Percentiles rank a stretch among this genome's conserved stretches.
These are phyloP conservation scores for Hsuehochloa calcarea DNA, from an alignment of 176 grass and related monocot species.

Conservation along the genomic window DNA sequence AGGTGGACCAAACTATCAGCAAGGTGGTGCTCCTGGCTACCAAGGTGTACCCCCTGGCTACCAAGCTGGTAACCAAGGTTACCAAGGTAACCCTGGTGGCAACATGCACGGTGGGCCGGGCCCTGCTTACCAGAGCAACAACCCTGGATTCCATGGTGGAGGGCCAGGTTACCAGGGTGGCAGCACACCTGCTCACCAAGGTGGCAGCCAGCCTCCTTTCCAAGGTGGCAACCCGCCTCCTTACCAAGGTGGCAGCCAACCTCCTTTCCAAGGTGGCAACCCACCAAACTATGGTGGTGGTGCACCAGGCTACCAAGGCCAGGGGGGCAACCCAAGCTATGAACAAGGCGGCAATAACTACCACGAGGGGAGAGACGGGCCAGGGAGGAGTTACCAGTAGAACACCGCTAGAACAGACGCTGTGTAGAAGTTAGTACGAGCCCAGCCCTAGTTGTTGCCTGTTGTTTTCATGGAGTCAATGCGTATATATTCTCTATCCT, in stretches of 20 bases:
- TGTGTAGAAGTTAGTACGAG: conserved; percentile 16
- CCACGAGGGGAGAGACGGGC: conserved; percentile 44
- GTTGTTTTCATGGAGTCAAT: neutral
- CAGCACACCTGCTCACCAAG: conserved; percentile 35
- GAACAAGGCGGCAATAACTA: conserved; percentile 31
- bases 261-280: no score
- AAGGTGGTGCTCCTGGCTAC: conserved; percentile 50
- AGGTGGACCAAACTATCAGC: conserved; percentile 42
- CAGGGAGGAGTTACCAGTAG: conserved; percentile 55
- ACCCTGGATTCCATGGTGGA: conserved; percentile 59
- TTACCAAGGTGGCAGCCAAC: conserved; percentile 2
- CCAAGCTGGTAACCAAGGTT: conserved; percentile 39
- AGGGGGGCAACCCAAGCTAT: conserved; percentile 8
- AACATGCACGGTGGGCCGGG: conserved; percentile 29
- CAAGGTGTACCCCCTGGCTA: conserved; percentile 34
- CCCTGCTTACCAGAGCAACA: conserved; percentile 43
- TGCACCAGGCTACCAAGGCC: conserved; percentile 22
- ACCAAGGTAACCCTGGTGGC: conserved; percentile 48
- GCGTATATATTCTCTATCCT: conserved; percentile 16
- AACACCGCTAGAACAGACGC: neutral
- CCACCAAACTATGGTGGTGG: neutral
- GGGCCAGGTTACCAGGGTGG: conserved; percentile 36
- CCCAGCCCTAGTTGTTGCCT: neutral
- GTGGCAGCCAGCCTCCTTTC: neutral
- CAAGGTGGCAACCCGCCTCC: conserved; percentile 32